Conservation (phyloP, 1,139 yeast species). For the Pichia sp. region DNA sequence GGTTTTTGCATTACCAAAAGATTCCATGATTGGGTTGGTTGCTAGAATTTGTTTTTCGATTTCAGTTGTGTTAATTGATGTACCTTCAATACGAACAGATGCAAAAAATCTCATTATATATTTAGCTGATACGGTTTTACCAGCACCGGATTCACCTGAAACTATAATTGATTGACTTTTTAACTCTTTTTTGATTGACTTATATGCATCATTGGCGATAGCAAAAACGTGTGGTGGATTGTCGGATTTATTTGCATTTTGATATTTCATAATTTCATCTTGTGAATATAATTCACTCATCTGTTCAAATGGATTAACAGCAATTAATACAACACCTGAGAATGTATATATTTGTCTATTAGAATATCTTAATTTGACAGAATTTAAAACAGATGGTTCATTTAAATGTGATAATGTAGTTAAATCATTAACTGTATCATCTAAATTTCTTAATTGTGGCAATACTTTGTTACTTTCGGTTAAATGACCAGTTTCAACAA, state of each 20-base stretch:
- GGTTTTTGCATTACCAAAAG: constrained; percentile 97
- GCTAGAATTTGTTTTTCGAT: constrained; percentile 94
- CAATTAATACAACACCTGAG: constrained; percentile 93
- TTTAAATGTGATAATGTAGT: constrained; percentile 87
- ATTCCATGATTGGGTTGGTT: constrained; percentile 97
- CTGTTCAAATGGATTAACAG: constrained; percentile 90
- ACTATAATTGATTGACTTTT: constrained; percentile 93
- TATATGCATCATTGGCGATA: constrained; percentile 93
- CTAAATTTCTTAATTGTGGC: constrained; percentile 85
- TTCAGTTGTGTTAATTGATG: constrained; percentile 59
- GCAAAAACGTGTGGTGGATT: constrained; percentile 95
- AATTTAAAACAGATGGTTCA: constrained; percentile 94
- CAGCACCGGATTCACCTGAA: constrained; percentile 98
- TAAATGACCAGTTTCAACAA: constrained; percentile 42
- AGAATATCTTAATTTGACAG: constrained; percentile 81
- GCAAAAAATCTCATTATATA: constrained; percentile 98
- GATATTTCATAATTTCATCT: constrained; percentile 88
- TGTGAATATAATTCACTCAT: constrained; percentile 84
- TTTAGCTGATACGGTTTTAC: constrained; percentile 95
- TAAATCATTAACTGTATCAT: constrained; percentile 94
- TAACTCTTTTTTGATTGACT: constrained; percentile 79
- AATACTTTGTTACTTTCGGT: constrained; percentile 44
- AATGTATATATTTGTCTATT: constrained; percentile 89
- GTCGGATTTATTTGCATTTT: constrained; percentile 86
- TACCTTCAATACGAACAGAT: constrained; percentile 58